Conservation (phyloP, 441 rosid genomes). For the Erysimum cheiri region DNA sequence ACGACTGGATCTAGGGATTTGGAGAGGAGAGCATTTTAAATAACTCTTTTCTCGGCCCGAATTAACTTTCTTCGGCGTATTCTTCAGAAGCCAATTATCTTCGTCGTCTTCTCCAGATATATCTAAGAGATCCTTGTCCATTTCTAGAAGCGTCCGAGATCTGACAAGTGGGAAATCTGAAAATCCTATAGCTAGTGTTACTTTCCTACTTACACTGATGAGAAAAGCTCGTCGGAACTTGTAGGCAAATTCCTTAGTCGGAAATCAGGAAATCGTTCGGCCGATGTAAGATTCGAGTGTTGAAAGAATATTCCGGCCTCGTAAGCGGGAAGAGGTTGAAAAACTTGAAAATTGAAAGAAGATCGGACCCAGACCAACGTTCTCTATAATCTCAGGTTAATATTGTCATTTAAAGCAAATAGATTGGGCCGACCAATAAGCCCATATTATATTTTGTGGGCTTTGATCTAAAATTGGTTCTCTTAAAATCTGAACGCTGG, state of each 20-base stretch:
- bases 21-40: constrained; percentile 79
- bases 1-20: constrained; percentile 53
- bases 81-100: constrained; percentile 57
- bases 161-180: constrained; percentile 14
- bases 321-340: constrained; percentile 43
- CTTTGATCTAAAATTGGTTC: background rate
- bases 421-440: background rate
- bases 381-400: background rate
- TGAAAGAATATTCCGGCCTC: constrained; percentile 36
- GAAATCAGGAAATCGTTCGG: background rate
- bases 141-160: constrained; percentile 41
- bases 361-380: constrained; percentile 24
- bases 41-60: constrained; percentile 31
- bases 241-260: background rate
- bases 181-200: background rate
- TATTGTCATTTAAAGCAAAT: background rate
- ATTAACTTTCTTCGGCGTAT: constrained; percentile 41
- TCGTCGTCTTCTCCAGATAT: constrained; percentile 68
- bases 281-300: constrained; percentile 10
- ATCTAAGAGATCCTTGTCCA: constrained; percentile 72
- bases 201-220: constrained; percentile 1
- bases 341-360: constrained; percentile 37
- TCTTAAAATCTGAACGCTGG: background rate
- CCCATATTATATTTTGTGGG: background rate
- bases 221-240: background rate